Evolutionary conservation across 176 grass and related monocot species (phyloP).

Genomic region (Rhynchospora breviuscula): DNA sequence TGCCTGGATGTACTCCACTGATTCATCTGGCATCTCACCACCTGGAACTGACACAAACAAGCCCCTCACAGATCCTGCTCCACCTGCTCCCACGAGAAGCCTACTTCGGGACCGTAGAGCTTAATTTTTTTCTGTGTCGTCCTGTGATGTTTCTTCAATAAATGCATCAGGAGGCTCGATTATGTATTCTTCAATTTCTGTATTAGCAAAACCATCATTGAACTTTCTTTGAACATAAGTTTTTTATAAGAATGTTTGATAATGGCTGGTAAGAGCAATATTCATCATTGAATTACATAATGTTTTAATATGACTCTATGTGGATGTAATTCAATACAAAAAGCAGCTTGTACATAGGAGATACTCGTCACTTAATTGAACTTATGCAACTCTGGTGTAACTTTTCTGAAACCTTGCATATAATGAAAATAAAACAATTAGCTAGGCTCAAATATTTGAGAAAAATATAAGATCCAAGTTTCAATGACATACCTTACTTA

Average conservation of each 20-base stretch:
- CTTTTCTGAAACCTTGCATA: no score
- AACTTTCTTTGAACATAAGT: not conserved
- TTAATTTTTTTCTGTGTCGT: constrained; percentile 69
- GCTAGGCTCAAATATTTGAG: no score
- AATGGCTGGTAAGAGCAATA: no score
- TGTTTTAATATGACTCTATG: no score
- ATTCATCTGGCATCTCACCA: constrained; percentile 45
- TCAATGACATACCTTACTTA: not conserved
- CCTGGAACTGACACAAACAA: constrained; percentile 74
- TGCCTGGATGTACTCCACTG: constrained; percentile 64
- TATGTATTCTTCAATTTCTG: constrained; percentile 78
- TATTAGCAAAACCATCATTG: not conserved
- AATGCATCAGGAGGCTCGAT: constrained; percentile 66
- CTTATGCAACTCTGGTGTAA: no score
- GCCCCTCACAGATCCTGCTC: constrained; percentile 46
- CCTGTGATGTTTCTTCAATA: constrained; percentile 48
- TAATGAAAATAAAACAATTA: no score
- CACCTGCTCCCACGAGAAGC: constrained; percentile 42
- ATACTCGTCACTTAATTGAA: no score
- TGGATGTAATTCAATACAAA: no score
- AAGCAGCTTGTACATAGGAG: no score
- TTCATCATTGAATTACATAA: no score
- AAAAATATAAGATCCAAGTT: no score
- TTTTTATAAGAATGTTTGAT: no score
- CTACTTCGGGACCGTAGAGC: constrained; percentile 73